Evolutionary conservation across 1,284 basidiomycete species (phyloP).

Genomic region (Veloboletus limbatus): DNA sequence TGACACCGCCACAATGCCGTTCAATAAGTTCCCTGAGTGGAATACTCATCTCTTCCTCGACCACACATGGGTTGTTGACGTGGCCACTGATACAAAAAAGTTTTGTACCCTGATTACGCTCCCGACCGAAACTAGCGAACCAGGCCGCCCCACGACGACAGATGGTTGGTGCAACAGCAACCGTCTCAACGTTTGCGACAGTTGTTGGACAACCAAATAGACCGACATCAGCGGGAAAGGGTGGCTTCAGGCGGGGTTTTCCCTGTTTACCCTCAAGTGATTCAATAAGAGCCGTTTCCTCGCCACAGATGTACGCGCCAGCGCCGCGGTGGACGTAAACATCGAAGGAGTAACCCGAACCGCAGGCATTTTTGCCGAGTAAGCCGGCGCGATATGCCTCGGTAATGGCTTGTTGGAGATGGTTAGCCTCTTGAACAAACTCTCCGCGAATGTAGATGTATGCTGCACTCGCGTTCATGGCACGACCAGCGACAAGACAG

Average conservation of each 20-base stretch:
- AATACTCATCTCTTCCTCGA: slow-evolving; percentile 99
- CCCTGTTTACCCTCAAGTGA: slow-evolving; percentile 97
- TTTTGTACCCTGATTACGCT: slow-evolving; percentile 95
- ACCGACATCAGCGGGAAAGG: slow-evolving; percentile 98
- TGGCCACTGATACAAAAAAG: slow-evolving; percentile 95
- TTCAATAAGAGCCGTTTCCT: slow-evolving; percentile 98
- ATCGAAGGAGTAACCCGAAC: slow-evolving; percentile 91
- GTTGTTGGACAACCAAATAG: slow-evolving; percentile 97
- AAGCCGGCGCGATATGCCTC: slow-evolving; percentile 94
- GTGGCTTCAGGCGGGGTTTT: slow-evolving; percentile 97
- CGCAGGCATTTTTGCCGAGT: slow-evolving; percentile 91
- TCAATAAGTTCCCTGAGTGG: slow-evolving; percentile 92
- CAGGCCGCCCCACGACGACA: slow-evolving; percentile 88
- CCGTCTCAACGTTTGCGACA: slow-evolving; percentile 98
- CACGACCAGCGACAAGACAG: slow-evolving; percentile 95
- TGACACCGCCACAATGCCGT: slow-evolving; percentile 94
- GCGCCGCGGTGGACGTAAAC: slow-evolving; percentile 97
- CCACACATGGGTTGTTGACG: slow-evolving; percentile 97
- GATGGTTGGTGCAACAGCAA: slow-evolving; percentile 96
- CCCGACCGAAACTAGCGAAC: slow-evolving; percentile 92
- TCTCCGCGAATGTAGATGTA: slow-evolving; percentile 99
- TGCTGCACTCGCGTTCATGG: slow-evolving; percentile 96
- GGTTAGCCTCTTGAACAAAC: slow-evolving; percentile 93
- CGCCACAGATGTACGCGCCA: slow-evolving; percentile 98
- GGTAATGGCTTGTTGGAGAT: slow-evolving; percentile 92